These are phyloP conservation scores for Glycine soja DNA, from an alignment of 306 rosid species.

Conservation along the genomic window DNA sequence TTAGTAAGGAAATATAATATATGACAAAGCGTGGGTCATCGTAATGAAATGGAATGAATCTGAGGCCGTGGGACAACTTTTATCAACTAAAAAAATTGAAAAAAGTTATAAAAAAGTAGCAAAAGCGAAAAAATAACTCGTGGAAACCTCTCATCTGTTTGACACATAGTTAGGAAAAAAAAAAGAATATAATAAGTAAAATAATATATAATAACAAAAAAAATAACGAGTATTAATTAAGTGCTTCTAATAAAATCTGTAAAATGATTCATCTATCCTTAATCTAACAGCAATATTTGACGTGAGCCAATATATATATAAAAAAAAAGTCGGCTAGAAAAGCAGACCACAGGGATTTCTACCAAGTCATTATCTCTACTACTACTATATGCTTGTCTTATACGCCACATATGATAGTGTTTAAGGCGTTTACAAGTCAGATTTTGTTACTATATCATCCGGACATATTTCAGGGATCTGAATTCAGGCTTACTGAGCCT, in stretches of 20 bases:
- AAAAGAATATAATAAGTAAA: too few relatives aligned
- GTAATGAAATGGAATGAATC: constrained; percentile 26
- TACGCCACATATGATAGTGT: constrained; percentile 20
- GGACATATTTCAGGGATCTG: not conserved
- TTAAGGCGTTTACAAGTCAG: constrained; percentile 1
- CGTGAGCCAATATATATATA: constrained; percentile 20
- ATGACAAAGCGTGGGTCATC: not conserved
- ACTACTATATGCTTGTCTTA: constrained; percentile 10
- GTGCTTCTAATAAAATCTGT: not conserved
- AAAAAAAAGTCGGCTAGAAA: constrained; percentile 13
- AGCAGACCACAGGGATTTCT: not conserved
- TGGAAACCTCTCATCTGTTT: too few relatives aligned
- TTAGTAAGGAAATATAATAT: not conserved
- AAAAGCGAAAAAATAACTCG: not conserved
- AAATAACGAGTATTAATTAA: not conserved
- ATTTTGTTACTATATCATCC: constrained; percentile 29
- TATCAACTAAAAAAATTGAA: constrained; percentile 20
- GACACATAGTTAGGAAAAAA: too few relatives aligned
- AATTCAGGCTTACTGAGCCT: constrained; percentile 54
- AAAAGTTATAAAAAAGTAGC: not conserved
- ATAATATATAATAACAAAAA: too few relatives aligned
- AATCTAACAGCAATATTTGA: not conserved
- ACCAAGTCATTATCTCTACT: not conserved
- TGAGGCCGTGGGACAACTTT: not conserved
- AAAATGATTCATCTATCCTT: not conserved